phyloP scores from a whole-genome alignment of 768 basidiomycete species.

The Tylopilus plumbeoviolaceoides region DNA sequence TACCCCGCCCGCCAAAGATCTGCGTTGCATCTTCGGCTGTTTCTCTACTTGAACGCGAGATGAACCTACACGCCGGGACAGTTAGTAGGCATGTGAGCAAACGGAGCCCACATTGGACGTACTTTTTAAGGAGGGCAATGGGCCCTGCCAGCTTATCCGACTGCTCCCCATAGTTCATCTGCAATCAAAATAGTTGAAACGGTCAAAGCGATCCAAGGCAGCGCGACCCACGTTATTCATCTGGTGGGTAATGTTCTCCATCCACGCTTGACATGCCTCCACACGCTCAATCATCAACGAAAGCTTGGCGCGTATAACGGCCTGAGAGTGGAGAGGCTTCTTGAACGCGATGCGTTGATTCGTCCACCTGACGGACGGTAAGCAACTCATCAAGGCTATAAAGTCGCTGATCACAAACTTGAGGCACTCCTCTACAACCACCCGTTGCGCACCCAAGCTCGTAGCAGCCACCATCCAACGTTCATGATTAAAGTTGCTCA shows the following conservation, averaged over 20 bases:
- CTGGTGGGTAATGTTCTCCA: slow-evolving; percentile 85
- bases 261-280: slow-evolving; percentile 83
- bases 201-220: not conserved
- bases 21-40: slow-evolving; percentile 70
- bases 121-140: slow-evolving; percentile 89
- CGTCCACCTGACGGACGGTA: slow-evolving; percentile 61
- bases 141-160: slow-evolving; percentile 84
- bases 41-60: slow-evolving; percentile 51
- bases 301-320: slow-evolving; percentile 86
- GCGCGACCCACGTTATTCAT: slow-evolving; percentile 71
- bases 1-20: slow-evolving; percentile 85
- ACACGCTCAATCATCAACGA: slow-evolving; percentile 87
- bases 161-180: slow-evolving; percentile 88
- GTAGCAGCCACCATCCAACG: slow-evolving; percentile 82
- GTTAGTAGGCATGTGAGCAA: not conserved
- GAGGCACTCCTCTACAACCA: slow-evolving; percentile 85
- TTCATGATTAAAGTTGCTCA: slow-evolving; percentile 88
- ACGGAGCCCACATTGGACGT: slow-evolving; percentile 21
- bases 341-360: slow-evolving; percentile 89
- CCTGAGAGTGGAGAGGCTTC: slow-evolving; percentile 74
- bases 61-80: slow-evolving; percentile 43
- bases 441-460: slow-evolving; percentile 69
- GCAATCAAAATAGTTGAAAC: not conserved
- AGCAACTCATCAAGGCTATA: not conserved
- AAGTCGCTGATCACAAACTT: slow-evolving; percentile 44